A percentile compares a stretch with the other conserved stretches of the same genome.
Evolutionary conservation across 163 green algal genomes (phyloP).

Genomic region (Prototheca wickerhamii): DNA sequence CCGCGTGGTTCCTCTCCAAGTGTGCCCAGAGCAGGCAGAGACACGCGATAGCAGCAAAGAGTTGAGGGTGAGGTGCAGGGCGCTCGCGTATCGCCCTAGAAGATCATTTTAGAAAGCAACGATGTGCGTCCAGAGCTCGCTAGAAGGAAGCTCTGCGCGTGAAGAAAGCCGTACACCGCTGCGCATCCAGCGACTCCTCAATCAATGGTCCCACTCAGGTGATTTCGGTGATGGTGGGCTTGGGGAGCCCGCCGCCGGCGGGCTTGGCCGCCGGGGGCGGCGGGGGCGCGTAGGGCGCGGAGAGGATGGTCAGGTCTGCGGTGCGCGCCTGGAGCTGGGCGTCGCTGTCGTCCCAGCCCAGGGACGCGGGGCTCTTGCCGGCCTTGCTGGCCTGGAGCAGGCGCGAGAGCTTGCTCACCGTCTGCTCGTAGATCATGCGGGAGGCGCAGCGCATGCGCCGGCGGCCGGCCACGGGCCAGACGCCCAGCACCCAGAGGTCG

Average conservation of each 20-base stretch:
- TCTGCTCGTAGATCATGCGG: conserved; percentile 29
- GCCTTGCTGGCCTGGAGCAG: conserved; percentile 16
- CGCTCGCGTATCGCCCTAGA: too few species aligned
- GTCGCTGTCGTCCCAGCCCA: not conserved
- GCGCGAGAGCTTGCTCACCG: conserved; percentile 25
- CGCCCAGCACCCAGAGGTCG: conserved; percentile 31
- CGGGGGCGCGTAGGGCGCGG: conserved; percentile 12
- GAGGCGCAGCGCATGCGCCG: conserved; percentile 30
- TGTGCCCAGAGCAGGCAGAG: too few species aligned
- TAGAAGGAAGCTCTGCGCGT: too few species aligned
- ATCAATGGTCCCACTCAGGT: not conserved
- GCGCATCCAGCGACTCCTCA: not conserved
- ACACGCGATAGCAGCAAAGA: too few species aligned
- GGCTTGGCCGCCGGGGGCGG: not conserved
- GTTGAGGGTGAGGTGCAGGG: too few species aligned
- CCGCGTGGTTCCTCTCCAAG: too few species aligned
- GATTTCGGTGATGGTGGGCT: not conserved
- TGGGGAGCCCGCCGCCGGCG: too few species aligned
- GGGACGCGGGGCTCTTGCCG: not conserved
- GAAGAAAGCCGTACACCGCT: not conserved
- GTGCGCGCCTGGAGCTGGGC: not conserved
- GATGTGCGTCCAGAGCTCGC: too few species aligned
- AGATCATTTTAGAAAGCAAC: too few species aligned
- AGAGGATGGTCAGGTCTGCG: conserved; percentile 24
- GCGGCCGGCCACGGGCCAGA: conserved; percentile 33